Evolutionary conservation across 192 early-diverging fungal genomes (phyloP), one percentile per base, ranked within the genome.

Genomic region (Backusella sp.): DNA sequence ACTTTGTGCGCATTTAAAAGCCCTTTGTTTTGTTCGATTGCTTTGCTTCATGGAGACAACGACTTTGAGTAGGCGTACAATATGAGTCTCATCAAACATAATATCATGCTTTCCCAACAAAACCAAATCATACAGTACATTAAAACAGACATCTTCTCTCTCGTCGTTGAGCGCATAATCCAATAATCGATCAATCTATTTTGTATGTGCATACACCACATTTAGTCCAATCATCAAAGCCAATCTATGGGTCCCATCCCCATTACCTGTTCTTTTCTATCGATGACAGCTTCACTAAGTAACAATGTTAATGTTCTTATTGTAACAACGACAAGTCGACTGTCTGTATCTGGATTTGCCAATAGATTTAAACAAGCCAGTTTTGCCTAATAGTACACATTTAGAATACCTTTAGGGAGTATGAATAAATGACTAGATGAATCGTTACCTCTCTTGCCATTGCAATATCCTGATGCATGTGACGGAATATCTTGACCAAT

Each of bases 401-500:
- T 11, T 39, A 11, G 7, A 39, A 39, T 39, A 39, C 11, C 1
- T 39, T 3, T 32, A 3, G 32, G 3, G 32, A 32, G 2, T 39
- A 11, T 11, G 11, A 11, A 39, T 39, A 12, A 12, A 11, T 39
- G 37, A 39, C 1, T 11, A 11, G 9, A 11, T 37, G 11, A 12
- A 39, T 39, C 2, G 8, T 70, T 81, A 82, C 83, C 77, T 82
- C 70, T 77, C 83, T 79, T 2, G 82, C 74, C 42, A 84, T 68
- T 3, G 79, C 77, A 35, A 84, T 83, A 71, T 87, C 82, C 35
- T 76, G 77, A 70, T 84, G 83, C 86, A 87, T 87, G 66, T 87
- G 86, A 30, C 86, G 83, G 68, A 87, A 82, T 52, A 87, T 83
- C n/a, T 80, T 76, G 37, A 87, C 79, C 26, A 84, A 66, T 66